These are phyloP conservation scores for Nakazawaea holstii DNA, from an alignment of 805 yeast genomes.

Conservation along the genomic window DNA sequence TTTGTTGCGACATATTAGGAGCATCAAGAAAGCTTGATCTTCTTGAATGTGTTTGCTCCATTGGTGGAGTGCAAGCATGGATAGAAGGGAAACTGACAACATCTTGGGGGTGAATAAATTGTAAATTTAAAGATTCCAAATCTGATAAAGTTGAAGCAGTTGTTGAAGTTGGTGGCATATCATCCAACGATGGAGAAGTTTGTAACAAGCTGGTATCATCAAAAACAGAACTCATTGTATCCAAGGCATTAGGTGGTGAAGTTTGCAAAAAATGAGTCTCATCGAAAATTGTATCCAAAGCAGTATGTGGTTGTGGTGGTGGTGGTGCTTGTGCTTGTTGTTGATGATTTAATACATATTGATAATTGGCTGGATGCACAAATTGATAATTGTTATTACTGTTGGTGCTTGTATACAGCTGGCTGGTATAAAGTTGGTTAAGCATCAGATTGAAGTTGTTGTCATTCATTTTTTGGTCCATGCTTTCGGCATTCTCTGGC, in stretches of 20 bases:
- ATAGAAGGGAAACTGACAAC: slow-evolving; percentile 22
- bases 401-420: neutral
- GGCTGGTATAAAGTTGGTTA: slow-evolving; percentile 6
- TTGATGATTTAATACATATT: neutral
- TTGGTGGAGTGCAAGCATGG: slow-evolving; percentile 26
- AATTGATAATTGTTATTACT: neutral
- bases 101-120: slow-evolving; percentile 12
- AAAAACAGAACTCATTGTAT: neutral
- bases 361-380: neutral
- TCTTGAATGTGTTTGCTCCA: slow-evolving; percentile 2
- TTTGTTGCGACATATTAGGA: neutral
- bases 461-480: neutral
- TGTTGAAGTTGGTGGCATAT: slow-evolving; percentile 2
- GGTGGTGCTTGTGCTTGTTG: neutral
- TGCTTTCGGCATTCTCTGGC: neutral
- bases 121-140: slow-evolving; percentile 8
- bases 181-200: slow-evolving; percentile 6
- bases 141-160: slow-evolving; percentile 8
- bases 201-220: neutral
- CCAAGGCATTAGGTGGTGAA: neutral
- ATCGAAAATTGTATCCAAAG: too few species aligned
- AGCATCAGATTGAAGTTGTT: slow-evolving; percentile 1
- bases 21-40: slow-evolving; percentile 6
- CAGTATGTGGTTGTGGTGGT: neutral
- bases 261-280: neutral